Percentiles rank a stretch among this genome's conserved stretches.
phyloP scores from a whole-genome alignment of 1,284 basidiomycete genomes.

The Boletus semigastroideus region DNA sequence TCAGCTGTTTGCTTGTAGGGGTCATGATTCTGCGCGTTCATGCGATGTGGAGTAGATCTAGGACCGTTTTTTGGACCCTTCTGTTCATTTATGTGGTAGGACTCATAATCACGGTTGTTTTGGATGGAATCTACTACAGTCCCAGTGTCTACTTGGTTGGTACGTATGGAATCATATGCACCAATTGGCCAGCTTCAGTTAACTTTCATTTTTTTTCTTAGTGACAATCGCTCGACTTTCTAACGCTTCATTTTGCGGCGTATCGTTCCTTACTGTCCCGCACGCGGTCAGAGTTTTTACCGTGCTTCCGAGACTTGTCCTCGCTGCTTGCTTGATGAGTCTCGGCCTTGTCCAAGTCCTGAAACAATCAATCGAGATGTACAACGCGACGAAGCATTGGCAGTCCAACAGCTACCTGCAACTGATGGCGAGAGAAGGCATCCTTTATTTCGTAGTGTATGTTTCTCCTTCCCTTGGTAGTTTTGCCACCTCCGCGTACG shows the following conservation, averaged over 20 bases:
- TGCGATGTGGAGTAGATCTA: conserved; percentile 17
- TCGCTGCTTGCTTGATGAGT: not conserved
- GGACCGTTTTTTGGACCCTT: conserved; percentile 1
- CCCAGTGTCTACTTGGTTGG: not conserved
- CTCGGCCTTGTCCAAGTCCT: not conserved
- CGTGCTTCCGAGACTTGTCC: not conserved
- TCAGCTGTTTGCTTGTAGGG: not conserved
- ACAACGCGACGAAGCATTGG: not conserved
- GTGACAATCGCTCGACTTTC: not conserved
- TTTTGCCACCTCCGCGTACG: not conserved
- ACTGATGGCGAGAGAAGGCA: not conserved
- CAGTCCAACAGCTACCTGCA: not conserved
- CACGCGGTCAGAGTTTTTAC: not conserved
- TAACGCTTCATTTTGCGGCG: not conserved
- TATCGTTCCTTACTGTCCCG: not conserved
- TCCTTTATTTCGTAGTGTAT: conserved; percentile 2
- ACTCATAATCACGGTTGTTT: not conserved
- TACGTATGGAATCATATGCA: not conserved
- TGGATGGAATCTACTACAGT: not conserved
- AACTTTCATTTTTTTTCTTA: not conserved
- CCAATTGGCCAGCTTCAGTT: not conserved
- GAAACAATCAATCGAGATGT: not conserved
- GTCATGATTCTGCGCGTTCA: conserved; percentile 21
- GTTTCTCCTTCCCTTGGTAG: not conserved
- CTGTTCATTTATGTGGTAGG: not conserved